Conservation (phyloP, 768 basidiomycete species). For the Suillus sp. region DNA sequence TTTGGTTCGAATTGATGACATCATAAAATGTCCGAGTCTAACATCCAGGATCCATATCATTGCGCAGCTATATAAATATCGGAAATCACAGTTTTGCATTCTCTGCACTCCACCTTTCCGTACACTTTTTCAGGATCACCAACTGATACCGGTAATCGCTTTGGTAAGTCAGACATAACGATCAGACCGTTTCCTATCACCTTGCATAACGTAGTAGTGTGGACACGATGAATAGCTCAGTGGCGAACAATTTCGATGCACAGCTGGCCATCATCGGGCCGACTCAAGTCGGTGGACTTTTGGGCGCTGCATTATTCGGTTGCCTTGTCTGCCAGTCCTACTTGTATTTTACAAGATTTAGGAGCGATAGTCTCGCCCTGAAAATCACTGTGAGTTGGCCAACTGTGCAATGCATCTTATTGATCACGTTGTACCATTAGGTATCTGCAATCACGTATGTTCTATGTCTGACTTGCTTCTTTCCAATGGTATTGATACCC, state of each 20-base stretch:
- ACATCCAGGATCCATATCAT: too few species aligned
- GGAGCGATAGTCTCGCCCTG: constrained; percentile 7
- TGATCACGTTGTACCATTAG: background rate
- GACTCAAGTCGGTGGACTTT: constrained; percentile 17
- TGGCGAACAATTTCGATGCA: background rate
- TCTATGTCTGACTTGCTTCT: background rate
- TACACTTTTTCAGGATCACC: background rate
- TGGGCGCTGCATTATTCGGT: constrained; percentile 18
- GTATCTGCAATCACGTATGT: constrained; percentile 9
- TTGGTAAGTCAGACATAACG: background rate
- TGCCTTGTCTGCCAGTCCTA: constrained; percentile 17
- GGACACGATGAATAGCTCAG: background rate
- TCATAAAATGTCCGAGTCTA: too few species aligned
- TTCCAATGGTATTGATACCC: background rate
- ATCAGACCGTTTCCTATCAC: background rate
- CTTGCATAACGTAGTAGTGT: background rate
- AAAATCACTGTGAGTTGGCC: constrained; percentile 5
- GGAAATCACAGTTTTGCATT: background rate
- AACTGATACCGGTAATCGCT: background rate
- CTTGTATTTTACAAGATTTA: constrained; percentile 17
- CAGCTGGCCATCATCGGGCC: constrained; percentile 14
- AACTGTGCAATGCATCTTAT: background rate
- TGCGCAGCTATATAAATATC: background rate
- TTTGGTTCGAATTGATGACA: too few species aligned
- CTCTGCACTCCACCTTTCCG: background rate